Evolutionary conservation across 2,329 filamentous ascomycete species (phyloP), one percentile per base, ranked within the genome.

Genomic region (Pleomassaria siparia): DNA sequence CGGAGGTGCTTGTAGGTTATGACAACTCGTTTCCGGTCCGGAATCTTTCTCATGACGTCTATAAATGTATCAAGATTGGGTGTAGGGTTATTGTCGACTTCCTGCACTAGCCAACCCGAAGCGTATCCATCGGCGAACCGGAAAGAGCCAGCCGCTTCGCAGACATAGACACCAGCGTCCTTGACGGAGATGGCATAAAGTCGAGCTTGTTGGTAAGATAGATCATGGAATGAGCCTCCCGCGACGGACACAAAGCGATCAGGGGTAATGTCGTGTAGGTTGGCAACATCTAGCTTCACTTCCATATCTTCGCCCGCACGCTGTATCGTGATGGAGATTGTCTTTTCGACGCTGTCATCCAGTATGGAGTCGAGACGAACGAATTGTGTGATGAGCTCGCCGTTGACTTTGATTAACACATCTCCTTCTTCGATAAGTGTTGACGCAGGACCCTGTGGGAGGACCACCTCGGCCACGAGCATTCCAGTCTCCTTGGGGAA

Each of bases 141-240:
- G 79, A 97, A 99, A 0, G 94, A 96, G 2, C 94, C 94, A 2
- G 89, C 88, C 4, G 92, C 89, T 72, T 99, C 94, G 65, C 91
- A 97, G 49, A 97, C 87, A 67, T 89, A 99, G 15, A 99, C 91
- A 26, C 94, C 94, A 33, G 72, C 64, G 43, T 72, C 67, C 69
- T 91, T 87, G 60, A 91, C 88, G 9, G 91, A 86, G 48, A 99
- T 91, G 26, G 91, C 92, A 69, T 96, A 97, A 4, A 96, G 81
- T 9, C 94, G 86, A n/a, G 94, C 91, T 72, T 97, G 91, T 67
- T 99, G 94, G 70, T 99, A 99, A 1, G 95, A 99, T 15, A 99
- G 78, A 67, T 95, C 84, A 74, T 99, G 95, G 77, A 99, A 97
- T 49, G 91, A 92, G 20, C 86, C 94, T 16, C 94, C 95, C 33